These are phyloP conservation scores for Anthracocystis walkeri DNA, from an alignment of 1,284 basidiomycete genomes.

Conservation along the genomic window DNA sequence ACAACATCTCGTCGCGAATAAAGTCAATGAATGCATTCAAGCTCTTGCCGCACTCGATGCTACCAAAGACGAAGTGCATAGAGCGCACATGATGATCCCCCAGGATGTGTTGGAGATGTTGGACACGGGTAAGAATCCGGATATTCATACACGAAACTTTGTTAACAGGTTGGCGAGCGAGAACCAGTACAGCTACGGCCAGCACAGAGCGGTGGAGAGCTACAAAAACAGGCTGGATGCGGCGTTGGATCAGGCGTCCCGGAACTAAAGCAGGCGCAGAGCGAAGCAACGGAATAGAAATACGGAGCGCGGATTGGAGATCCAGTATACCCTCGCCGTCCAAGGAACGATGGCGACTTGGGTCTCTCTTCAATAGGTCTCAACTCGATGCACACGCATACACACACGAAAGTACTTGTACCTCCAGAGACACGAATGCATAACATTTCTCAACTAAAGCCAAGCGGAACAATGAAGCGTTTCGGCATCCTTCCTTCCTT, in stretches of 20 bases:
- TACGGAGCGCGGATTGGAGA: not conserved
- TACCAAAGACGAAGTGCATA: constrained; percentile 52
- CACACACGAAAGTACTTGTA: not conserved
- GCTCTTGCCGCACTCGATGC: constrained; percentile 56
- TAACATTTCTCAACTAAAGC: not conserved
- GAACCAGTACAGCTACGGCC: constrained; percentile 67
- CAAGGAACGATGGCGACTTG: not conserved
- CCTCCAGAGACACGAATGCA: not conserved
- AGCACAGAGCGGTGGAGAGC: constrained; percentile 45
- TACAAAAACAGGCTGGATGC: constrained; percentile 31
- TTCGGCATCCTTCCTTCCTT: not conserved
- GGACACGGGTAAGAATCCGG: constrained; percentile 66
- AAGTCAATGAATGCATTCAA: constrained; percentile 59
- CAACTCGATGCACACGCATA: not conserved
- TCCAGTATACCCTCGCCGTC: constrained; percentile 13
- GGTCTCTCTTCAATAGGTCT: not conserved
- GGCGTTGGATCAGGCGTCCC: constrained; percentile 46
- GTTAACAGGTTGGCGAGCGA: constrained; percentile 63
- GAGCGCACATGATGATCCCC: constrained; percentile 51
- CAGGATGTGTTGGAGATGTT: constrained; percentile 65
- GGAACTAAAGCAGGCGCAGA: constrained; percentile 15
- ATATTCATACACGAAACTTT: constrained; percentile 65
- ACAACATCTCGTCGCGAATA: constrained; percentile 54
- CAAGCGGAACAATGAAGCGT: too few relatives aligned
- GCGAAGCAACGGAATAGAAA: not conserved